A percentile compares a stretch with the other conserved stretches of the same genome.
phyloP scores from a whole-genome alignment of 805 yeast genomes.

The Yamadazyma sp. region DNA sequence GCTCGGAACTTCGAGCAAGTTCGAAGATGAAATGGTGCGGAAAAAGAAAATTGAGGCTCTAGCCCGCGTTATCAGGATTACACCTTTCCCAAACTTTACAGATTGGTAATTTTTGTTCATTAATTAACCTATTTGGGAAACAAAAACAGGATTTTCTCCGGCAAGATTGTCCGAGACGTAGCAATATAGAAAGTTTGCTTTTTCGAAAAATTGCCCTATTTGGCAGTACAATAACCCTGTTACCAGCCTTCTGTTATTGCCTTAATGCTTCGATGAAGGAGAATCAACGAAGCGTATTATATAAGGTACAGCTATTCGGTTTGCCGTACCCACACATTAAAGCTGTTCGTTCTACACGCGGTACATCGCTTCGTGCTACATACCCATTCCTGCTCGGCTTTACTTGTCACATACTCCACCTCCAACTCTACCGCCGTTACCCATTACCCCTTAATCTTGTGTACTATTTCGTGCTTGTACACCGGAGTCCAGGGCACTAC shows the following conservation, averaged over 20 bases:
- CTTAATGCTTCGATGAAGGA: background rate
- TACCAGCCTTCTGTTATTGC: conserved; percentile 1
- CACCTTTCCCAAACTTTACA: conserved; percentile 4
- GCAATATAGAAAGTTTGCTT: background rate
- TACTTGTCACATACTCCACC: too few species aligned
- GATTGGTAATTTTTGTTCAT: conserved; percentile 8
- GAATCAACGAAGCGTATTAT: too few species aligned
- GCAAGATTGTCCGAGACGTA: too few species aligned
- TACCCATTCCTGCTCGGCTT: too few species aligned
- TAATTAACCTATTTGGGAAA: conserved; percentile 11
- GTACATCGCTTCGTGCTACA: too few species aligned
- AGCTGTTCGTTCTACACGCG: too few species aligned
- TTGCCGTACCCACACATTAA: too few species aligned
- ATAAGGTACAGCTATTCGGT: too few species aligned
- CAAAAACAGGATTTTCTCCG: background rate
- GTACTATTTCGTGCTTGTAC: too few species aligned
- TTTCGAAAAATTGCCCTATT: background rate
- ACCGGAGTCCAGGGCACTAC: background rate
- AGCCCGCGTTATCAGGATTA: background rate
- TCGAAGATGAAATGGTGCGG: background rate
- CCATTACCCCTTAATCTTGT: too few species aligned
- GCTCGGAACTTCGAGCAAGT: conserved; percentile 6
- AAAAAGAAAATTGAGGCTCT: conserved; percentile 6
- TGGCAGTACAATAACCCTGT: background rate
- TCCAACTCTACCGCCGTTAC: too few species aligned